These are phyloP conservation scores for Lindgomyces ingoldianus DNA, from an alignment of 495 filamentous ascomycete species.

Conservation along the genomic window DNA sequence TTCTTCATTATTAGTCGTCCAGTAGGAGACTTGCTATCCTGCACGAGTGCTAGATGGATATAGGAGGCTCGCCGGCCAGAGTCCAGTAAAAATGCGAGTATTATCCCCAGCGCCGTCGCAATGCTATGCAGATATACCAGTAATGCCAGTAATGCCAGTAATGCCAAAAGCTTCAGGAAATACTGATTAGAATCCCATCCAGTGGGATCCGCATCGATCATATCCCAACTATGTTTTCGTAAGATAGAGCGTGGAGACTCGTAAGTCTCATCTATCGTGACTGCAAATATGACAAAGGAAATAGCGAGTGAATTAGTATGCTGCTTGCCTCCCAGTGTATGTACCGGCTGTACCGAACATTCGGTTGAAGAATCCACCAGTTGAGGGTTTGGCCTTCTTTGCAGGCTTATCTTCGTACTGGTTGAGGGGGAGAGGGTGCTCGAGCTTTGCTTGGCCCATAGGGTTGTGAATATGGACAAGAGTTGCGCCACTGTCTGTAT, in stretches of 20 bases:
- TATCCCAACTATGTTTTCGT: conserved; percentile 25
- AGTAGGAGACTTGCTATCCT: conserved; percentile 8
- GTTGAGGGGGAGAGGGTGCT: conserved; percentile 26
- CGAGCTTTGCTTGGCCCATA: conserved; percentile 20
- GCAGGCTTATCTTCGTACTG: conserved; percentile 41
- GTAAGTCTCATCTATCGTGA: conserved; percentile 18
- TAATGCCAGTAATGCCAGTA: conserved; percentile 17
- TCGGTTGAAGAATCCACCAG: conserved; percentile 44
- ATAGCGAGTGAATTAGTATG: conserved; percentile 30
- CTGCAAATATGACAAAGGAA: conserved; percentile 29
- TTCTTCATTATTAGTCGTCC: conserved; percentile 13
- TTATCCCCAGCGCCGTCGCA: conserved; percentile 34
- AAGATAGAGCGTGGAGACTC: conserved; percentile 15
- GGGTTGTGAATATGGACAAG: conserved; percentile 44
- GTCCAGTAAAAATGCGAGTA: conserved; percentile 30
- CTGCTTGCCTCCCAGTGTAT: conserved; percentile 23
- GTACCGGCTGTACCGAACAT: conserved; percentile 37
- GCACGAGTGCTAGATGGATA: conserved; percentile 9
- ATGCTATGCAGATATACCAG: conserved; percentile 36
- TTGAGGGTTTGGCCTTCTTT: conserved; percentile 44
- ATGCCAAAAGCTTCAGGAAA: conserved; percentile 7
- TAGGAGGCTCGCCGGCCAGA: conserved; percentile 32
- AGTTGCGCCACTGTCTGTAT: conserved; percentile 42
- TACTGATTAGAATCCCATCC: conserved; percentile 27
- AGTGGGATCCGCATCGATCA: conserved; percentile 27